Conservation (phyloP, 306 rosid genomes). For the Comarum palustre region DNA sequence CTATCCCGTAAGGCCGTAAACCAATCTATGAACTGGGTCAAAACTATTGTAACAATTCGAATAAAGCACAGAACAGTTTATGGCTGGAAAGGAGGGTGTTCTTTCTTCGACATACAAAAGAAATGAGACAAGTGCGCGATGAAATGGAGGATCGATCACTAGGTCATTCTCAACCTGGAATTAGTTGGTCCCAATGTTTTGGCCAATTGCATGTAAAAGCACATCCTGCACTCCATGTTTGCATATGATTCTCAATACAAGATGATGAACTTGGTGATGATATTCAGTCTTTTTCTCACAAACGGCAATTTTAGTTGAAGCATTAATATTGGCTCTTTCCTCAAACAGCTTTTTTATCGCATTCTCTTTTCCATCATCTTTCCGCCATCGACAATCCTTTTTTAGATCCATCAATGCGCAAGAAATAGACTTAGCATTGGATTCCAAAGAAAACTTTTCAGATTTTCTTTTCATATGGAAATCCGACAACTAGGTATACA, state of each 20-base stretch:
- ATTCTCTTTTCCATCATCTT: constrained; percentile 6
- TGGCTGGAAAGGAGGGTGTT: neutral
- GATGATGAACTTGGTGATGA: constrained; percentile 9
- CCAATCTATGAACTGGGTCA: neutral
- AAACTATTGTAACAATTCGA: neutral
- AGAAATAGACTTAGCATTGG: constrained; percentile 42
- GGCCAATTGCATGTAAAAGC: constrained; percentile 8
- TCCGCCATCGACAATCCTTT: constrained; percentile 24
- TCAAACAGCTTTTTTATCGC: constrained; percentile 18
- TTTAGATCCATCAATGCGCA: constrained; percentile 30
- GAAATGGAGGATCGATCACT: constrained; percentile 10
- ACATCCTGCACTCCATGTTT: constrained; percentile 11
- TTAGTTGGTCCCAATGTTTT: constrained; percentile 48
- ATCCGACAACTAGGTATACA: constrained; percentile 15
- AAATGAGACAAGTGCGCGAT: constrained; percentile 19
- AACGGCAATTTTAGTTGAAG: neutral
- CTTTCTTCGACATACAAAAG: neutral
- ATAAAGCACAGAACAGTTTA: neutral
- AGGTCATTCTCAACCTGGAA: constrained; percentile 22
- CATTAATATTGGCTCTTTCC: constrained; percentile 6
- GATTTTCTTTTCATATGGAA: neutral
- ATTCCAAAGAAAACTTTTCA: constrained; percentile 2
- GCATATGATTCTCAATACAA: constrained; percentile 9
- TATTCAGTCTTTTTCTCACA: constrained; percentile 2
- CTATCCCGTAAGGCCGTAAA: neutral